A percentile compares a stretch with the other conserved stretches of the same genome.
Evolutionary conservation across 768 basidiomycete species (phyloP).

Genomic region (Boletus pseudopeckii): DNA sequence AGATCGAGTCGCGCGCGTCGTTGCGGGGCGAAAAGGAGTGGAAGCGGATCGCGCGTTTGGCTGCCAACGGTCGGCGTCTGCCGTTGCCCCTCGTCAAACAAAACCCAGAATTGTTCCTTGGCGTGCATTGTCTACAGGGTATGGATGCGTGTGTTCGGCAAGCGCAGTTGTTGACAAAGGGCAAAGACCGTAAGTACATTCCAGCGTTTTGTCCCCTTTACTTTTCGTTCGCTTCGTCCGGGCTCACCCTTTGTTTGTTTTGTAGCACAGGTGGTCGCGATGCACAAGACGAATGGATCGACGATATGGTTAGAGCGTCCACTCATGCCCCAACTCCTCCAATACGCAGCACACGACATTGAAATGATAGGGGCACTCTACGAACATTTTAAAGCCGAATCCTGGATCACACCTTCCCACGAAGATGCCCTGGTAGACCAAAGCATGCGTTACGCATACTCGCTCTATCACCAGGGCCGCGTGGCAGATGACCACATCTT

Average conservation of each 20-base stretch:
- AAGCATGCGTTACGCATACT: conserved; percentile 30
- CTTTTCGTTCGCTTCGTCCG: background rate
- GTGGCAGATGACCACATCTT: conserved; percentile 24
- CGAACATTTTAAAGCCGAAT: conserved; percentile 28
- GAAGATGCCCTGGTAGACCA: conserved; percentile 16
- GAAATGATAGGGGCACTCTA: conserved; percentile 37
- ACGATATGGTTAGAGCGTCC: conserved; percentile 37
- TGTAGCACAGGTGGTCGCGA: conserved; percentile 35
- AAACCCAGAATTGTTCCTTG: conserved; percentile 24
- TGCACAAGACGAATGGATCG: conserved; percentile 33
- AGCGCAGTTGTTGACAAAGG: conserved; percentile 20
- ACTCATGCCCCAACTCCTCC: conserved; percentile 33
- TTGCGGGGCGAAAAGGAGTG: conserved; percentile 27
- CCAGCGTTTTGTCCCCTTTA: background rate
- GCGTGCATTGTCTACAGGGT: conserved; percentile 35
- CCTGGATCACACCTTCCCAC: conserved; percentile 22
- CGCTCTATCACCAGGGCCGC: conserved; percentile 28
- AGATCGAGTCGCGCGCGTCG: conserved; percentile 29
- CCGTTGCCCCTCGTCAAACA: conserved; percentile 22
- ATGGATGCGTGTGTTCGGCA: conserved; percentile 34
- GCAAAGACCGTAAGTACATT: conserved; percentile 33
- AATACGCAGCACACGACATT: conserved; percentile 44
- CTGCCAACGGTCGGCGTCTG: conserved; percentile 23
- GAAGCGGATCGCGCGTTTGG: conserved; percentile 27
- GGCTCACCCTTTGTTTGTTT: background rate